phyloP scores from a whole-genome alignment of 306 rosid genomes.

The Vigna radiata region DNA sequence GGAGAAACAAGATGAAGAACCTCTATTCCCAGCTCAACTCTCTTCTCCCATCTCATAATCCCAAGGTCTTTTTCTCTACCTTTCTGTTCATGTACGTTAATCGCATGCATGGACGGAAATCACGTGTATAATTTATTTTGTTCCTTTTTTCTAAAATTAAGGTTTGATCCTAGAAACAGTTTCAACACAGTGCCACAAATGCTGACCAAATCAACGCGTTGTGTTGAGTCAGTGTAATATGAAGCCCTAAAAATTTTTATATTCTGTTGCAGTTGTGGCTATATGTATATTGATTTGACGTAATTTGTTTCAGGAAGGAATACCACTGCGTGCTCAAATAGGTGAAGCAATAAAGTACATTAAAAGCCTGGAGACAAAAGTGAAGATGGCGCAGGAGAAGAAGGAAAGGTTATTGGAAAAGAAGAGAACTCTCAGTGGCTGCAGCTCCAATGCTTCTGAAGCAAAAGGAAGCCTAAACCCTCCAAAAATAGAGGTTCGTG shows the following conservation, averaged over 20 bases:
- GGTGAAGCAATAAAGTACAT: conserved; percentile 65
- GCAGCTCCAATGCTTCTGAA: conserved; percentile 10
- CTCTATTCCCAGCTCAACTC: conserved; percentile 73
- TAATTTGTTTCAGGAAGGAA: conserved; percentile 47
- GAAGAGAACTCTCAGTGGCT: background rate
- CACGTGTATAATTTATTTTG: background rate
- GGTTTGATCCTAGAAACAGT: no score
- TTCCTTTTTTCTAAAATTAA: no score
- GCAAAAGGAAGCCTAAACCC: conserved; percentile 33
- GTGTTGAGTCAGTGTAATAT: background rate
- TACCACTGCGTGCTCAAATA: conserved; percentile 58
- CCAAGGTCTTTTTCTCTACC: conserved; percentile 53
- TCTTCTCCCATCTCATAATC: conserved; percentile 63
- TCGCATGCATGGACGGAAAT: background rate
- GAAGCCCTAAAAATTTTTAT: background rate
- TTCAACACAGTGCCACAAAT: background rate
- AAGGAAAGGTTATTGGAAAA: conserved; percentile 45
- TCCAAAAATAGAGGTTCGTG: conserved; percentile 62
- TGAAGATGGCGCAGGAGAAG: conserved; percentile 50
- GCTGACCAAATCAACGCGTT: background rate
- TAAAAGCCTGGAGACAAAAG: conserved; percentile 57
- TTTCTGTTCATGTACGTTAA: conserved; percentile 40
- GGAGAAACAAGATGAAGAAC: conserved; percentile 80
- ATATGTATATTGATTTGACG: background rate
- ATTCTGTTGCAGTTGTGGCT: background rate